A percentile compares a stretch with the other conserved stretches of the same genome.
Conservation (phyloP, 345 rosid species). For the Rhodamnia rubescens region DNA sequence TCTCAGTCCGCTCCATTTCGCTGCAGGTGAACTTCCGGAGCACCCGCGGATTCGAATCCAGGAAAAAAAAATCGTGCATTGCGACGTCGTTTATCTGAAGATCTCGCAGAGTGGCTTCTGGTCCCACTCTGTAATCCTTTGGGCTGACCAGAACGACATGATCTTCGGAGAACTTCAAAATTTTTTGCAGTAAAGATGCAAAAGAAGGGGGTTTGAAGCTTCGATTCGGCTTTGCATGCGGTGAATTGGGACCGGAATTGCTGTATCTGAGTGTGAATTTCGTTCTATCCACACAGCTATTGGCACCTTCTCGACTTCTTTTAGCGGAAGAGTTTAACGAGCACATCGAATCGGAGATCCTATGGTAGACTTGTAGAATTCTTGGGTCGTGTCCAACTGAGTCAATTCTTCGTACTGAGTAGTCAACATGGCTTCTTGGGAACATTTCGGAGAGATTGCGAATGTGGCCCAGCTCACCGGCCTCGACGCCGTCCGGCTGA, state of each 20-base stretch:
- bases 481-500: slow-evolving; percentile 68
- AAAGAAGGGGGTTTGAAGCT: neutral
- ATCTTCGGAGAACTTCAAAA: neutral
- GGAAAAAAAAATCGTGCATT: neutral
- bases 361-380: neutral
- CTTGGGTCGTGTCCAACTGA: neutral
- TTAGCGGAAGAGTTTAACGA: neutral
- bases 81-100: neutral
- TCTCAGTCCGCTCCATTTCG: neutral
- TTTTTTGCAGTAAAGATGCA: neutral
- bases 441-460: slow-evolving; percentile 70
- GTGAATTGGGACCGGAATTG: neutral
- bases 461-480: slow-evolving; percentile 77
- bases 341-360: neutral
- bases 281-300: neutral
- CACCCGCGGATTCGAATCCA: neutral
- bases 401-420: neutral
- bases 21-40: neutral
- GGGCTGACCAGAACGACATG: neutral
- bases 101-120: slow-evolving; percentile 3
- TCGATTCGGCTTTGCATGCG: neutral
- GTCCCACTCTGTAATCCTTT: neutral
- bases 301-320: neutral
- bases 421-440: slow-evolving; percentile 68
- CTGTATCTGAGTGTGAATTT: neutral